Percentiles rank a stretch among this genome's conserved stretches.
Conservation (phyloP, 2,329 filamentous ascomycete species). For the Pestalotiopsis sp. region DNA sequence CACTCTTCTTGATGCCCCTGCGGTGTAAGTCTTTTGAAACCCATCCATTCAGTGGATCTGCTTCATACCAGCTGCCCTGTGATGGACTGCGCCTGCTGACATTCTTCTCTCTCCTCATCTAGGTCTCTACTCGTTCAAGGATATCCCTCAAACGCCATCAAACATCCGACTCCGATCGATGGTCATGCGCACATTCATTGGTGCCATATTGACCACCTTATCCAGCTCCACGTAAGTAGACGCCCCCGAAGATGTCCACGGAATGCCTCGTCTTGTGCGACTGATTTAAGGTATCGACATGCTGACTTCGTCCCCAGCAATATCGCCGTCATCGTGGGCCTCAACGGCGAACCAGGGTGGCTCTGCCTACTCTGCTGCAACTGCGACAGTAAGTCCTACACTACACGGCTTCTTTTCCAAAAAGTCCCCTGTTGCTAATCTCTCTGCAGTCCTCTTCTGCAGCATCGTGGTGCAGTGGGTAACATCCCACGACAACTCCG, state of each 20-base stretch:
- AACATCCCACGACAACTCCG: constrained; percentile 48
- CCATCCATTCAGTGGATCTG: background rate
- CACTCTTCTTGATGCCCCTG: constrained; percentile 65
- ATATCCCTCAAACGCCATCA: constrained; percentile 42
- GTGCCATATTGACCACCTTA: constrained; percentile 57
- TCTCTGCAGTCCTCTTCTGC: constrained; percentile 56
- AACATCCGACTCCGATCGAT: constrained; percentile 51
- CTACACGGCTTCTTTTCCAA: background rate
- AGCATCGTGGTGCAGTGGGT: constrained; percentile 67
- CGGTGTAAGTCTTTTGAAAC: constrained; percentile 43
- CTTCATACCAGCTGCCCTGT: background rate
- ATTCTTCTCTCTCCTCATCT: background rate
- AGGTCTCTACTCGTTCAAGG: constrained; percentile 60
- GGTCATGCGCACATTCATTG: constrained; percentile 62
- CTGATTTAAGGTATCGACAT: background rate
- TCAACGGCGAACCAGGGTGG: constrained; percentile 66
- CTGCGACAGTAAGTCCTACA: constrained; percentile 53
- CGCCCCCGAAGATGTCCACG: background rate
- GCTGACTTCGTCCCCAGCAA: constrained; percentile 44
- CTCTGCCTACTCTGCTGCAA: constrained; percentile 69
- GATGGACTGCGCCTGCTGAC: background rate
- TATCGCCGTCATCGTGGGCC: constrained; percentile 58
- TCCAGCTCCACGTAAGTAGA: constrained; percentile 58
- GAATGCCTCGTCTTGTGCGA: background rate
- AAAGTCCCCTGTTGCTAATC: background rate